phyloP scores from a whole-genome alignment of 129 eudicot species.

The Centella asiatica region DNA sequence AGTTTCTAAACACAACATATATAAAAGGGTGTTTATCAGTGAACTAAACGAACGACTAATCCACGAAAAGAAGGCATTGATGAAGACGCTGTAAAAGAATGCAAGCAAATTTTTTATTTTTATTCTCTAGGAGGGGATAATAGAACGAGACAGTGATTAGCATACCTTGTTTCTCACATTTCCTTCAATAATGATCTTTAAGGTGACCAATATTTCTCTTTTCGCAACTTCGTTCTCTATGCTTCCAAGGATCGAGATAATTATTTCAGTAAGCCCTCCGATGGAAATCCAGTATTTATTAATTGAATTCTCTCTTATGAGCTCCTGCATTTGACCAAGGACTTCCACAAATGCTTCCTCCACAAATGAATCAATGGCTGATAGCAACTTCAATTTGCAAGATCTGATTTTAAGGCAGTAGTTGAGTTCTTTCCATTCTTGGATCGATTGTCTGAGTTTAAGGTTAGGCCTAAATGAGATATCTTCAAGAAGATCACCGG shows the following conservation, averaged over 20 bases:
- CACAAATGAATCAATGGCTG: constrained; percentile 13
- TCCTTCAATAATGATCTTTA: constrained; percentile 39
- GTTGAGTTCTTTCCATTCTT: constrained; percentile 64
- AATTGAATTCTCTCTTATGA: constrained; percentile 40
- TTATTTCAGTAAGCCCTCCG: constrained; percentile 46
- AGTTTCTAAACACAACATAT: background rate
- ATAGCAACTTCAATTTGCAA: constrained; percentile 36
- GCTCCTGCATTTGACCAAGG: constrained; percentile 39
- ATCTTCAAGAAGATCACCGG: constrained; percentile 51
- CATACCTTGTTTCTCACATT: constrained; percentile 55
- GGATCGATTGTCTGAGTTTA: constrained; percentile 54
- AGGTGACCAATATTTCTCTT: constrained; percentile 28
- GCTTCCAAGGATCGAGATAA: constrained; percentile 29
- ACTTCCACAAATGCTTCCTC: too few species aligned
- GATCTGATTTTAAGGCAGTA: constrained; percentile 43
- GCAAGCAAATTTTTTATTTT: background rate
- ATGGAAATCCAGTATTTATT: constrained; percentile 57
- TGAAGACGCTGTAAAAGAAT: background rate
- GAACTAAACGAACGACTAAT: too few species aligned
- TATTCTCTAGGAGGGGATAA: background rate
- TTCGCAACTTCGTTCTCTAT: constrained; percentile 23
- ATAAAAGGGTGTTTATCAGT: background rate
- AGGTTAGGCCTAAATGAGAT: constrained; percentile 43
- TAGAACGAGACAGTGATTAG: background rate
- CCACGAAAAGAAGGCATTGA: background rate